Evolutionary conservation across 73 alveolate species (phyloP), one percentile per base, ranked within the genome.

Genomic region (Symbiodinium natans): DNA sequence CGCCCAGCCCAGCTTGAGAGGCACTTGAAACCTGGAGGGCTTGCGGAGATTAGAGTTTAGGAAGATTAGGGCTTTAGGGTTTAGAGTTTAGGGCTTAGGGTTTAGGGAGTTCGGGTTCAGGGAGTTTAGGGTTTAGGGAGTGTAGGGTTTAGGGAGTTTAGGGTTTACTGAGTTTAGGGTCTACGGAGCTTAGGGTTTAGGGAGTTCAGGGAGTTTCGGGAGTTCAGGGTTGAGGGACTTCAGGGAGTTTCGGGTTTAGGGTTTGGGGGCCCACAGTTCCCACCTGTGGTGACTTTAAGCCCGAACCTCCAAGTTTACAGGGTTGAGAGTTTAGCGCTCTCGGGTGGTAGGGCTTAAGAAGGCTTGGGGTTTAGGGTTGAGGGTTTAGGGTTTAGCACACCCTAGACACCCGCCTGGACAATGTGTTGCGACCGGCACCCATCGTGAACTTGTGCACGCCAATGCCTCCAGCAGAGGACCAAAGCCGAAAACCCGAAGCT

Each of bases 1-100:
- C 15, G 98, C 98, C 98, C 98, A 92, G 33, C 98, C 98, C 31
- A 92, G 98, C 39, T 92, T 92, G 68, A 92, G 41, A 31, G 98
- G 98, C 54, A 92, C 98, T 48, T 92, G 98, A 63, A 52, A 89
- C 96, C 96, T 89, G 73, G 4, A 25, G 0, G 27, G n/a, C 7
- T 75, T 29, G 36, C 10, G 82, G 36, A 5, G 36, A 42, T 8
- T 27, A 25, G 6, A 9, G 31, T 63, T 1, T 21, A 2, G 1
- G 77, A 63, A 34, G 38, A 34, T 11, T 63, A 15, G 0, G 1
- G 75, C 8, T 25, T 25, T 59, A 15, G 59, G 59, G 13, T 13
- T 9, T 46, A 46, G 59, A 46, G 77, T 23, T 59, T 59, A 59
- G 2, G 77, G 34, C 31, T 17, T 23, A 59, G 77, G 77, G 38